A percentile compares a stretch with the other conserved stretches of the same genome.
These are phyloP conservation scores for Monosporozyma unispora DNA, from an alignment of 805 yeast species.

Conservation along the genomic window DNA sequence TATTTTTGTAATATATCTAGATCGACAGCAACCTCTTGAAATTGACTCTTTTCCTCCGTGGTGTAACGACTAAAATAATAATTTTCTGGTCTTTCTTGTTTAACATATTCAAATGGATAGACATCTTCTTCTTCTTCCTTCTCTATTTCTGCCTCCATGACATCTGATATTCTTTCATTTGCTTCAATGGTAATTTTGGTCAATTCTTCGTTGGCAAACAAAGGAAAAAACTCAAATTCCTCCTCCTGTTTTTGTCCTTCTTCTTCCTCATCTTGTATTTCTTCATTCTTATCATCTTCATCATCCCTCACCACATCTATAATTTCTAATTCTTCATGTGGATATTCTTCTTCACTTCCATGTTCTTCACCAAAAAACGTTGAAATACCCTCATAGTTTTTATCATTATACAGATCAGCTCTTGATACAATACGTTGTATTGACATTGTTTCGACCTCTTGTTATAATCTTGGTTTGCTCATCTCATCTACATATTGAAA, in stretches of 20 bases:
- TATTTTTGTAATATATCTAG: conserved; percentile 10
- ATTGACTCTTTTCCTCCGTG: conserved; percentile 9
- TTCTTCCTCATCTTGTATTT: conserved; percentile 8
- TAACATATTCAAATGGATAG: conserved; percentile 2
- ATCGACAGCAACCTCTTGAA: conserved; percentile 15
- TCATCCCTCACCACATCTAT: conserved; percentile 20
- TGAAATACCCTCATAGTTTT: neutral
- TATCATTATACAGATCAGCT: conserved; percentile 1
- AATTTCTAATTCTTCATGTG: conserved; percentile 15
- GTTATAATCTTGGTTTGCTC: neutral
- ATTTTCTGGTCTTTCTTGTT: conserved; percentile 17
- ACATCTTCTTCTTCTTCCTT: conserved; percentile 13
- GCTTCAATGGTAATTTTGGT: conserved; percentile 23
- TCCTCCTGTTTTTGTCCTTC: conserved; percentile 8
- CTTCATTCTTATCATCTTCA: neutral
- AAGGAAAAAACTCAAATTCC: conserved; percentile 25
- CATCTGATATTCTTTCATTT: conserved; percentile 7
- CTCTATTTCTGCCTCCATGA: conserved; percentile 9
- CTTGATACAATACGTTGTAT: conserved; percentile 1
- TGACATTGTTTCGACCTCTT: neutral
- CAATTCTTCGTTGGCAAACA: conserved; percentile 20
- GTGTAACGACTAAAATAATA: conserved; percentile 19
- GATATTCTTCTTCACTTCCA: conserved; percentile 9
- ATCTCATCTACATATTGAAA: neutral
- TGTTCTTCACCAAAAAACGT: conserved; percentile 13